These are phyloP conservation scores for Hypoxylon sp. DNA, from an alignment of 2,329 filamentous ascomycete species.

Conservation along the genomic window DNA sequence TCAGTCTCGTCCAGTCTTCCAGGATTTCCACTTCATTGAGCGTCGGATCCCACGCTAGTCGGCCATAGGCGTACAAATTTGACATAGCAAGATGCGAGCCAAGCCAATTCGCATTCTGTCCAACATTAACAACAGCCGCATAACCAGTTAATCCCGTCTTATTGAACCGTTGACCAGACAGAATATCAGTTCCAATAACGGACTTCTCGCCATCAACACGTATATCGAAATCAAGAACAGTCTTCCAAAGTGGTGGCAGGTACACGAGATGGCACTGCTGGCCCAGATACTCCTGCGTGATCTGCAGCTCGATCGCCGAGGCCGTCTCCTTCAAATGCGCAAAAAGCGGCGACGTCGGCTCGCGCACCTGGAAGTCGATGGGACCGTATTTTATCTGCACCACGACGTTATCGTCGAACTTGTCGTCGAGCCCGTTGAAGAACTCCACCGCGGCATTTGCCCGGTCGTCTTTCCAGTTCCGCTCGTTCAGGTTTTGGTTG, in stretches of 20 bases:
- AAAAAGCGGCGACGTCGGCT: slow-evolving; percentile 72
- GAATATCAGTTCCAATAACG: slow-evolving; percentile 62
- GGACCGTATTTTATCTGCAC: slow-evolving; percentile 79
- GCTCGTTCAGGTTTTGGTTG: slow-evolving; percentile 58
- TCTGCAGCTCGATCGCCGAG: slow-evolving; percentile 69
- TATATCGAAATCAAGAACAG: slow-evolving; percentile 72
- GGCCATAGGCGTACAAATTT: slow-evolving; percentile 75
- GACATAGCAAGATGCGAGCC: slow-evolving; percentile 75
- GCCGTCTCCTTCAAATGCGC: slow-evolving; percentile 56
- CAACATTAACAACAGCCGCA: slow-evolving; percentile 73
- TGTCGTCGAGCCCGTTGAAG: slow-evolving; percentile 69
- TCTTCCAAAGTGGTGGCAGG: slow-evolving; percentile 73
- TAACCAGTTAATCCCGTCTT: slow-evolving; percentile 64
- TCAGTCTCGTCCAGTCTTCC: slow-evolving; percentile 73
- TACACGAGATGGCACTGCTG: slow-evolving; percentile 76
- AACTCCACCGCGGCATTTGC: slow-evolving; percentile 75
- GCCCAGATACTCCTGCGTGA: slow-evolving; percentile 75
- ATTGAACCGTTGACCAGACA: slow-evolving; percentile 67
- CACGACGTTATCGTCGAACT: slow-evolving; percentile 75
- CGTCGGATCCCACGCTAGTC: slow-evolving; percentile 70
- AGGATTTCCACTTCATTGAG: slow-evolving; percentile 59
- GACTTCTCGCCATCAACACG: slow-evolving; percentile 65
- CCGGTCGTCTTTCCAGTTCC: slow-evolving; percentile 71
- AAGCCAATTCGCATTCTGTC: slow-evolving; percentile 72
- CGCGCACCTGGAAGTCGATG: slow-evolving; percentile 77